Evolutionary conservation across 225 moss, liverwort and hornwort genomes (phyloP), one percentile per base, ranked within the genome.

Genomic region (Polytrichum commune): DNA sequence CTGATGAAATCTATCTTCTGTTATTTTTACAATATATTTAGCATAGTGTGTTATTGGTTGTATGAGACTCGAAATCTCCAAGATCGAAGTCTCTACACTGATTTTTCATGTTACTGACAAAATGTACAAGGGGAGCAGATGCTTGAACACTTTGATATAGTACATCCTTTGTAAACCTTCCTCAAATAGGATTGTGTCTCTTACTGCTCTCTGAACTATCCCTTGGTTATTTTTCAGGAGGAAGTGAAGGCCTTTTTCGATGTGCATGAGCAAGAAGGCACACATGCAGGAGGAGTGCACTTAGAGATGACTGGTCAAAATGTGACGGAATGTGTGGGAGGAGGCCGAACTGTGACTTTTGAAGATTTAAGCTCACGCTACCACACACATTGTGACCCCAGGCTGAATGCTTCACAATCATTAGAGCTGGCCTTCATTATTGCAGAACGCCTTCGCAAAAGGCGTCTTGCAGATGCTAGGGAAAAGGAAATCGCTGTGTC

Each of bases 261-360:
- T 66, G 86, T 89, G 63, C 89, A 89, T 54, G 81, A 83, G 64
- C 81, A 82, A 18, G 86, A 86, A 63, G 86, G 89, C 30, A 82
- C 86, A 13, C 77, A 83, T 33, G 78, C 86, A 29, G 89, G 89
- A 66, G 89, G 89, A 23, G 79, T 89, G 1, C 89, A 89, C 58
- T 63, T 89, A 62, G 89, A 89, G 65, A 86, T 86, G 89, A 89
- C 86, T 1, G 86, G 86, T 7, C 89, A 89, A 55, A 81, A 89
- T 23, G 89, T 89, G 68, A 89, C 89, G 3, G 89, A 83, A 66
- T 89, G 89, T 33, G 83, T 86, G 66, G 89, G 86, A 55, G 89
- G 86, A 30, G 78, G 86, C 7, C 77, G 83, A 9, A 70, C 63
- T 4, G 80, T 89, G 69, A 71, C 76, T 27, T 86, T 79, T 19